Base-by-base conservation (phyloP, 2,329 filamentous ascomycete genomes). In the Fusarium buxicola region DNA sequence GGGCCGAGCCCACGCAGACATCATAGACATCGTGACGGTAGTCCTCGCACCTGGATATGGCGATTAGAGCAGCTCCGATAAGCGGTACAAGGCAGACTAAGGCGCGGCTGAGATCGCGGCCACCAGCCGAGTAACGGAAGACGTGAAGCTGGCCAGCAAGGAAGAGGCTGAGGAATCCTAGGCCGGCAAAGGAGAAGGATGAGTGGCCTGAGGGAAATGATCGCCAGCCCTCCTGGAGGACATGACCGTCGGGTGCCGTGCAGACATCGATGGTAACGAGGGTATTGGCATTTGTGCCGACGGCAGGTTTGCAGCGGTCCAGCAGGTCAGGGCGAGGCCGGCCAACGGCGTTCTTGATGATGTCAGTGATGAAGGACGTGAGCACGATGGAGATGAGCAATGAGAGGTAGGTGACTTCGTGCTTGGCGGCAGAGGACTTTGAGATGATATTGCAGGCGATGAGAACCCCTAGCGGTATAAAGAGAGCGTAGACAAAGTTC, bases 321-420 rank as follows among this genome's bases (percentile, higher is more conserved):
- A 88, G 73, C 5, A 88, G 73, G 64, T 88, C 85, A 0, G 85
- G 85, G 7, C 85, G 79, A 13, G 93, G 92, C 10, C 92, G 81
- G 8, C 92, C 92, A 24, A 94, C 91, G 9, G 90, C 85, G 73
- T 96, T 97, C 78, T 99, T 99, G 73, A 98, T 84, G 25, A 94
- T 80, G 74, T 98, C 94, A 39, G 95, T 98, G 38, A 98, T 81
- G 75, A 97, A 90, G 7, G 87, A 85, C 1, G 92, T 90, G 45
- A 97, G 82, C 67, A 92, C 82, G 24, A 98, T 77, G 63, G 89
- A 86, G 70, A 94, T 92, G 46, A 89, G 80, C 58, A 97, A 88
- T 18, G 92, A 91, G 1, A 99, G 86, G 48, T 96, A 80, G 0
- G 92, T 91, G 63, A 94, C 91, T 77, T 98, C 94, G 58, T 91